Conservation (phyloP, 805 yeast species). For the Deakozyma indianensis region DNA sequence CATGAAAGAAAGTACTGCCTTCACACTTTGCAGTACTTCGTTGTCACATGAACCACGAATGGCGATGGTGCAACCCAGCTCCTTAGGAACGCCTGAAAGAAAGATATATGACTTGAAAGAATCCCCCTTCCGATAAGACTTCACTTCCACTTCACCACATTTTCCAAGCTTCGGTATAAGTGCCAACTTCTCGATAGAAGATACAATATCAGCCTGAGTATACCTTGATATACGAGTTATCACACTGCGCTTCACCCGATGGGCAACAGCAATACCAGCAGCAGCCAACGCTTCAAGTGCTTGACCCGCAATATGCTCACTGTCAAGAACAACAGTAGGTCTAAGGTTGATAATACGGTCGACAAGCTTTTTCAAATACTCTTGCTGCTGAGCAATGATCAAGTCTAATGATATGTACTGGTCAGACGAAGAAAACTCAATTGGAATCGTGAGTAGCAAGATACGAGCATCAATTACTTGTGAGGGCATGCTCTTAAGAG, state of each 20-base stretch:
- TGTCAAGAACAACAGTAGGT: conserved; percentile 69
- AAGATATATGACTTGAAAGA: conserved; percentile 53
- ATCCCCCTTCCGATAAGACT: conserved; percentile 43
- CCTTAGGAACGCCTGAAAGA: conserved; percentile 60
- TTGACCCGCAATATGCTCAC: conserved; percentile 67
- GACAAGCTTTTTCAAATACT: conserved; percentile 68
- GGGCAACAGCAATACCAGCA: conserved; percentile 69
- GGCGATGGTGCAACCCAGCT: conserved; percentile 71
- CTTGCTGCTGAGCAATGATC: conserved; percentile 74
- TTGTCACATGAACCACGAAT: conserved; percentile 60
- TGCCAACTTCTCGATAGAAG: conserved; percentile 74
- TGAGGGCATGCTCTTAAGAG: conserved; percentile 65
- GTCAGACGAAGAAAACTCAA: conserved; percentile 67
- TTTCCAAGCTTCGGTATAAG: conserved; percentile 57
- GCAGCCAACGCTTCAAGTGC: conserved; percentile 61
- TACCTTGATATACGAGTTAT: conserved; percentile 63
- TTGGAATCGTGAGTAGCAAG: conserved; percentile 72
- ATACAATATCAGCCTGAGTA: conserved; percentile 72
- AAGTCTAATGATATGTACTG: conserved; percentile 75
- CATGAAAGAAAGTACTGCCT: conserved; percentile 69
- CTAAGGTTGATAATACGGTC: conserved; percentile 59
- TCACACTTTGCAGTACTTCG: conserved; percentile 47
- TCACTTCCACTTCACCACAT: conserved; percentile 60
- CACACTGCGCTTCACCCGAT: conserved; percentile 68
- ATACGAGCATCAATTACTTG: conserved; percentile 54